A percentile compares a stretch with the other conserved stretches of the same genome.
These are phyloP conservation scores for Madurella mycetomatis DNA, from an alignment of 2,329 filamentous ascomycete species.

Conservation along the genomic window DNA sequence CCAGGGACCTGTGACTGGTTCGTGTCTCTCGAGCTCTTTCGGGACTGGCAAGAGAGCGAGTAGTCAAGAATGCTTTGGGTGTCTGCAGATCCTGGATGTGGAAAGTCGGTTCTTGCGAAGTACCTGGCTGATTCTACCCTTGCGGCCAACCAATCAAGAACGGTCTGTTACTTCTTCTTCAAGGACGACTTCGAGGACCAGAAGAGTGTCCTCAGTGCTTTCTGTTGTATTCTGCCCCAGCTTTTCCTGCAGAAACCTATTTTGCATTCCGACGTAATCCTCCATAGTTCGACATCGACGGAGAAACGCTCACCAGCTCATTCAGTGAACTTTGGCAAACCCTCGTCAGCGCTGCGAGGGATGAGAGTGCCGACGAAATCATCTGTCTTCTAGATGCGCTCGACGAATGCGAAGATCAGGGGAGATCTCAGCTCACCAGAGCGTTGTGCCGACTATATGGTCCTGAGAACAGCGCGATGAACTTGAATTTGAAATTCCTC, in stretches of 20 bases:
- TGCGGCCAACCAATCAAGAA: conserved; percentile 21
- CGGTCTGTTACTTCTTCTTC: conserved; percentile 35
- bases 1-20: conserved; percentile 35
- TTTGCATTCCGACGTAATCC: conserved; percentile 3
- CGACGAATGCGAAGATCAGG: too few relatives aligned
- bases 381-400: too few relatives aligned
- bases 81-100: conserved; percentile 30
- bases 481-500: too few relatives aligned
- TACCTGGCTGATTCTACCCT: conserved; percentile 30
- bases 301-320: conserved; percentile 9
- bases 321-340: conserved; percentile 22
- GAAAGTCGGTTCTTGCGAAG: conserved; percentile 32
- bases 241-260: conserved; percentile 20
- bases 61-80: too few relatives aligned
- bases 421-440: too few relatives aligned
- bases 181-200: conserved; percentile 28
- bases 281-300: conserved; percentile 5
- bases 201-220: conserved; percentile 18
- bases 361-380: conserved; percentile 22
- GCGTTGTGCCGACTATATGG: too few relatives aligned
- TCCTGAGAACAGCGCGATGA: too few relatives aligned
- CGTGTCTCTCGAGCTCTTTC: conserved; percentile 7
- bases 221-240: conserved; percentile 29
- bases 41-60: too few relatives aligned
- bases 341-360: conserved; percentile 10